Evolutionary conservation across 208 protist species (phyloP), one percentile per base, ranked within the genome.

Genomic region (Trypanosoma grayi): DNA sequence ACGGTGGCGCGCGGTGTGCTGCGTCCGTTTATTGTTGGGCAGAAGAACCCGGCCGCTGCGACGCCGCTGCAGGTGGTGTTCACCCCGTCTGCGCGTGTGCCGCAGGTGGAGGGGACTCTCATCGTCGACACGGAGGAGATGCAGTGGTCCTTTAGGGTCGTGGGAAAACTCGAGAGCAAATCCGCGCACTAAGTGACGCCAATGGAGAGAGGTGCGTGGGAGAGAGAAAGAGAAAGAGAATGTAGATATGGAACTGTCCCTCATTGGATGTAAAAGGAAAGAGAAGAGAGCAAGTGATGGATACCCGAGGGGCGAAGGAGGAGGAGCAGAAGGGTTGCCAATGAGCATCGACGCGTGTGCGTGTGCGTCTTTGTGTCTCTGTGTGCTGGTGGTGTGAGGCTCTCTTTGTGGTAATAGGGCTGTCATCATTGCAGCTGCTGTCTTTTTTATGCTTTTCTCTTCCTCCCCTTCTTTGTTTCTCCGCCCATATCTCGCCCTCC

Each of bases 81-180:
- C 54, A 46, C 64, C 27, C 83, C 85, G 3, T 79, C 85, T 3
- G 71, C 81, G 16, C 80, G 87, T 28, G 76, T 88, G 27, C 79
- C 87, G 47, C 75, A 84, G 61, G 74, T 84, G 48, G 87, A 93
- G 65, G 87, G 92, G 4, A 77, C 78, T 25, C 78, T 97, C 11
- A 75, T 93, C 58, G 77, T 97, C 33, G 89, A 95, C 70, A 95
- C 92, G 13, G 89, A 97, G 18, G 85, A 95, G 33, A 97, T 97
- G 89, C 88, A 94, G 70, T 97, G 92, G 92, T 80, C 81, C 8
- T 97, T 93, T 64, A 77, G 76, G 33, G 87, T 97, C 0, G 63
- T 90, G 6, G 92, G 79, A 11, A 85, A 82, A 60, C 56, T 88
- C 13, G 73, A 75, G 9, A 56, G 75, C 20, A 37, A 20, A 53